Base-by-base conservation (phyloP, 768 basidiomycete species). In the Hebeloma cylindrosporum region DNA sequence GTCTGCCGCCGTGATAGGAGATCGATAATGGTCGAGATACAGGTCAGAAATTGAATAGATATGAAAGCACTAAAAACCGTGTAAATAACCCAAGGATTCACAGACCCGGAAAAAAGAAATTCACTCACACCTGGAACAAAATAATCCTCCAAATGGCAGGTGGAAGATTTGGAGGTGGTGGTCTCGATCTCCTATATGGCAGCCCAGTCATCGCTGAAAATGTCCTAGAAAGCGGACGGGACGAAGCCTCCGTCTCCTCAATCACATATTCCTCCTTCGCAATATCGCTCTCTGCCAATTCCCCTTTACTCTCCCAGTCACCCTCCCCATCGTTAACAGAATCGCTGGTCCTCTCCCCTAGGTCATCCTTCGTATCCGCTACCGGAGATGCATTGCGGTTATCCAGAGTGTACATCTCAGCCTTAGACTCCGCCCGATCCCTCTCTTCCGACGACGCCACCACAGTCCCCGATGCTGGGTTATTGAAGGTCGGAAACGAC, bases 1-100 rank as follows among this genome's bases (percentile, higher is more conserved):
- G 52, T 51, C 17, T 60, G 38, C 1, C 61, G 63, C 33, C 60
- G 59, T 39, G 26, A 63, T 22, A 58, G 68, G 28, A 80, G 66
- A 55, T 83, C 80, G 28, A 82, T 59, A 21, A 82, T 52, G 1
- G 78, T 75, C 5, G 75, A 71, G 43, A 81, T 65, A 35, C 71
- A 70, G 7, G 74, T 67, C 17, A 83, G 66, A 20, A 73, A 58
- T 54, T 82, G 75, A 37, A 72, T 60, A 16, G 65, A 52, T 11
- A 73, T 66, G 61, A 80, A 77, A 50, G 57, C 52, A 51, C 78
- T 74, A n/a, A n/a, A n/a, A n/a, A n/a, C n/a, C n/a, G n/a, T n/a
- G 36, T 37, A 23, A 42, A 6, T 32, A 38, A 14, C 10, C 40
- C 37, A 11, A 21, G 16, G 42, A 30, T 29, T 20, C 11, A 3